Evolutionary conservation across 495 filamentous ascomycete genomes (phyloP), one percentile per base, ranked within the genome.

Genomic region (Neurospora terricola): DNA sequence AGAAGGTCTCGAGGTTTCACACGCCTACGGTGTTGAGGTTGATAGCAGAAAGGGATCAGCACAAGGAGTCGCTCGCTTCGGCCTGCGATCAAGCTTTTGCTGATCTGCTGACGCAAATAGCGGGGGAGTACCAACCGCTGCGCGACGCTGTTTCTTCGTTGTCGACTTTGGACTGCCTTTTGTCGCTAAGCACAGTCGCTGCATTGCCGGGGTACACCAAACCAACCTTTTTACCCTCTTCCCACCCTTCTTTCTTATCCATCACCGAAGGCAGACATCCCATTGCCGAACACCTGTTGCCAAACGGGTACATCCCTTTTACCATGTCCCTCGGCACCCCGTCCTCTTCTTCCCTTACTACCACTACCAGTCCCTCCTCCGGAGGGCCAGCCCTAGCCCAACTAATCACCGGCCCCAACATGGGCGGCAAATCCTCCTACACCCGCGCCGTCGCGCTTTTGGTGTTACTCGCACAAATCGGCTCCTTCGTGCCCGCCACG

Each of bases 381-480:
- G 12, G 39, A 42, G 16, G 18, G 1, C 40, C 42, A 59, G 21
- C 48, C 9, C 90, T 94, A 1, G 94, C 92, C 0, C 88, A 97
- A 69, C 90, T 98, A 45, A 90, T 98, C 72, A 98, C 96, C 5
- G 96, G 96, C 6, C 96, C 96, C 16, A 99, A 99, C 85, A 98
- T 98, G 95, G 96, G 96, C 77, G 96, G 96, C 36, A 99, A 99
- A 79, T 96, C 92, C 62, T 92, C 90, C 78, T 99, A 97, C 82
- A 94, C 98, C 3, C 92, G 96, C 70, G 92, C 94, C 76, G 90
- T 96, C 38, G 96, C 96, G 0, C 89, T 99, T 0, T 92, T 98
- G 71, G 88, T 91, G 21, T 94, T 99, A 73, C 94, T 99, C 86
- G 94, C 91, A 4, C 96, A 99, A 76, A 91, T 97, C 75, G 96